Evolutionary conservation across 2,329 filamentous ascomycete genomes (phyloP), one percentile per base, ranked within the genome.

Genomic region (Aspergillus aculeatinus): DNA sequence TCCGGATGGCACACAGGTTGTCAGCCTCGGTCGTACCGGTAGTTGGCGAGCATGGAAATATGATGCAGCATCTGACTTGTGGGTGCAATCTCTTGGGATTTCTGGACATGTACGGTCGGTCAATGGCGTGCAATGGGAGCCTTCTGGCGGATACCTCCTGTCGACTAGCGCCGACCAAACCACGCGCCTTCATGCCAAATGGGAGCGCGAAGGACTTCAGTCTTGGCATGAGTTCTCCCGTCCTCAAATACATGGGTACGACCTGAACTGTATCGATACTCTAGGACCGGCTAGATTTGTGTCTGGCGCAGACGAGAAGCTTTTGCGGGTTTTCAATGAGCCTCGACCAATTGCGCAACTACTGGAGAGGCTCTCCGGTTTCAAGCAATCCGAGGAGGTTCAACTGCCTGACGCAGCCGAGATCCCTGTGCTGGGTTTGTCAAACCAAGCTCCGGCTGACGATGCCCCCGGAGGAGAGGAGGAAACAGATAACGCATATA

Each of bases 211-310:
- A 2, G 68, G 71, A 3, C 52, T 64, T 51, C 70, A 67, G 47
- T 92, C 91, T 11, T 99, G 95, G 95, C 94, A 98, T 76, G 95
- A 99, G 75, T 92, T 98, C 81, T 89, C 93, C 1, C 84, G 95
- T 53, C 95, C 95, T 4, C 95, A 99, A 74, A 99, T 99, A 65
- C 95, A 99, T 74, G 95, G 95, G 42, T 99, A 99, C 74, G 94
- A 99, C 74, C 83, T 99, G 57, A 99, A 98, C 80, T 98, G 95
- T 74, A 88, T 98, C 64, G 90, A 92, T 70, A 85, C 87, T 0
- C 81, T 97, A 5, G 87, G 86, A 7, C 76, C 84, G 7, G 83
- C 86, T 7, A 89, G 89, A 67, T 99, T 99, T 72, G 89, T 98
- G 23, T 96, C 93, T 2, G 95, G 95, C 6, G 95, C 95, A 3